phyloP scores from a whole-genome alignment of 768 basidiomycete species.

The Cystobasidium onofrii region DNA sequence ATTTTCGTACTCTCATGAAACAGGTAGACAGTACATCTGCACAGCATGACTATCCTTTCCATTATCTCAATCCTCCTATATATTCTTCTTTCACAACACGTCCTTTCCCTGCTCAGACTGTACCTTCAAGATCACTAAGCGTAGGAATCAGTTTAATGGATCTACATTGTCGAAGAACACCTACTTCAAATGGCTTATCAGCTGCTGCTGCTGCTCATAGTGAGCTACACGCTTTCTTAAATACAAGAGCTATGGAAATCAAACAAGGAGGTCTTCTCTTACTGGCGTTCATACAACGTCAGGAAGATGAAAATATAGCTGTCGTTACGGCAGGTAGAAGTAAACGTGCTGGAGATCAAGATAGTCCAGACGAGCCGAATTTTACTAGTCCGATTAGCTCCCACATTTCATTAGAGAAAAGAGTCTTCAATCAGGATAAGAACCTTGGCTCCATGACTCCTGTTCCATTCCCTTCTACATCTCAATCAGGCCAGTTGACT shows the following conservation, averaged over 20 bases:
- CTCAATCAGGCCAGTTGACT: too few relatives aligned
- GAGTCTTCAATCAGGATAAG: background rate
- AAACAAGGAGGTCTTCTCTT: slow-evolving; percentile 39
- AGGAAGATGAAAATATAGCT: slow-evolving; percentile 26
- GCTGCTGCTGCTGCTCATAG: slow-evolving; percentile 38
- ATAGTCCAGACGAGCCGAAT: background rate
- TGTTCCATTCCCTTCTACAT: background rate
- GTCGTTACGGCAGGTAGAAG: background rate
- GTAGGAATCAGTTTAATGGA: slow-evolving; percentile 41
- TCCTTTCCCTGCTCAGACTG: slow-evolving; percentile 36
- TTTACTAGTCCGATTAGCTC: background rate
- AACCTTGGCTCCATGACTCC: background rate
- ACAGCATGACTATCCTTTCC: background rate
- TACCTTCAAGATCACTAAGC: slow-evolving; percentile 36
- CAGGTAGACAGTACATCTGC: background rate
- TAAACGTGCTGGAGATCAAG: background rate
- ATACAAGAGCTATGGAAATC: slow-evolving; percentile 40
- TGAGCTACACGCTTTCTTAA: slow-evolving; percentile 40
- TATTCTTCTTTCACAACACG: slow-evolving; percentile 16
- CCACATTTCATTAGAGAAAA: background rate
- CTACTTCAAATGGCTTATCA: slow-evolving; percentile 5
- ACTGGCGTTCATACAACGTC: slow-evolving; percentile 39
- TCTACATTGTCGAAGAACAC: slow-evolving; percentile 39
- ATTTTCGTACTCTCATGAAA: slow-evolving; percentile 11
- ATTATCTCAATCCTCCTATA: background rate